Percentiles rank a stretch among this genome's conserved stretches.
Evolutionary conservation across 495 filamentous ascomycete species (phyloP).

Genomic region (Aspergillus saccharolyticus): DNA sequence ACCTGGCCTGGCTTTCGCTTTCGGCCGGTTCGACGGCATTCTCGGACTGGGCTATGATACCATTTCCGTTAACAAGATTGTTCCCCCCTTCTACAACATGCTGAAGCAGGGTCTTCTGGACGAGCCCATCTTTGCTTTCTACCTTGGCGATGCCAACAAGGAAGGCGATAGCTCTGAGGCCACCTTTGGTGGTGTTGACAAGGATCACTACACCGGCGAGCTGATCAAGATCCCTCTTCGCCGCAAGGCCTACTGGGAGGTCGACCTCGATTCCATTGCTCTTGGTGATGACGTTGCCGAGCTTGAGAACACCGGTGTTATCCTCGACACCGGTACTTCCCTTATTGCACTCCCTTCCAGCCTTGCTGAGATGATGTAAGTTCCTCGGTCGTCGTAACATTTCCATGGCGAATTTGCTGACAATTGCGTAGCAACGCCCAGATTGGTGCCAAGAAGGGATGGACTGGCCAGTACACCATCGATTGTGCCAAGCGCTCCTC

Average conservation of each 20-base stretch:
- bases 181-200: constrained; percentile 86
- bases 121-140: constrained; percentile 93
- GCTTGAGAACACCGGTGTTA: constrained; percentile 88
- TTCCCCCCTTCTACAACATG: constrained; percentile 96
- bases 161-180: constrained; percentile 78
- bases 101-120: constrained; percentile 83
- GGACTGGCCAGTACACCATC: constrained; percentile 88
- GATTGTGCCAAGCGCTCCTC: constrained; percentile 79
- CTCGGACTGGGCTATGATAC: constrained; percentile 90
- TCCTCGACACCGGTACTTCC: constrained; percentile 97
- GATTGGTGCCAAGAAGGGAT: constrained; percentile 96
- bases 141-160: constrained; percentile 72
- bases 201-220: constrained; percentile 82
- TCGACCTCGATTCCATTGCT: constrained; percentile 85
- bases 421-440: constrained; percentile 66
- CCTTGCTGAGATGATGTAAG: constrained; percentile 85
- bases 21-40: constrained; percentile 97
- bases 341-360: constrained; percentile 91
- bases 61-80: constrained; percentile 92
- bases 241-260: constrained; percentile 99
- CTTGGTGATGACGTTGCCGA: constrained; percentile 80
- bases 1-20: constrained; percentile 95
- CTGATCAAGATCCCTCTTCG: constrained; percentile 88
- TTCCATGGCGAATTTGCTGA: constrained; percentile 21
- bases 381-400: constrained; percentile 5